Evolutionary conservation across 1,139 yeast species (phyloP).

Genomic region (Geotrichum reessii): DNA sequence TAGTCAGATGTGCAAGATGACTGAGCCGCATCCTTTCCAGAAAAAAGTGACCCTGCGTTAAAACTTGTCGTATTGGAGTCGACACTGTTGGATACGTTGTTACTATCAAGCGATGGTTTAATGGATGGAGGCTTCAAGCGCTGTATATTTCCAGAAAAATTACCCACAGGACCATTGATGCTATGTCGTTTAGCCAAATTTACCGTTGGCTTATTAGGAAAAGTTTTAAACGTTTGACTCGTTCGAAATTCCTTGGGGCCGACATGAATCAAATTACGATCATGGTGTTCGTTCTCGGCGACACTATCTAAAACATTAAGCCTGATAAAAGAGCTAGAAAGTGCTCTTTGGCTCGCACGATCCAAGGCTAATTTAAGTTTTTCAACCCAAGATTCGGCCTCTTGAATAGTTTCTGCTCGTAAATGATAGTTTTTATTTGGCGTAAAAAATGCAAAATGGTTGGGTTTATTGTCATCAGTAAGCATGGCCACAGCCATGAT

Average conservation of each 20-base stretch:
- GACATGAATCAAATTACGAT: not conserved
- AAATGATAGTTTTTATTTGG: constrained; percentile 44
- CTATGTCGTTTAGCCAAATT: constrained; percentile 5
- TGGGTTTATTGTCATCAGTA: constrained; percentile 27
- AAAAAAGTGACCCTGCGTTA: constrained; percentile 1
- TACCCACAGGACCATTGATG: not conserved
- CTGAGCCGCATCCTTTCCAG: not conserved
- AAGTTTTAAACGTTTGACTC: not conserved
- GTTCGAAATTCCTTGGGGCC: not conserved
- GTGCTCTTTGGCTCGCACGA: constrained; percentile 24
- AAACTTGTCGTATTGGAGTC: not conserved
- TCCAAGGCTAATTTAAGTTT: constrained; percentile 35
- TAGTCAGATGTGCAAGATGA: constrained; percentile 5
- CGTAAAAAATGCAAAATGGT: constrained; percentile 43
- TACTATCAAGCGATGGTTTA: not conserved
- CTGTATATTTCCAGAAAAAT: not conserved
- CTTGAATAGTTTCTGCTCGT: constrained; percentile 37
- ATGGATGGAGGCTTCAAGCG: not conserved
- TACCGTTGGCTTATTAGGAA: not conserved
- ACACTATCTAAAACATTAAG: constrained; percentile 11
- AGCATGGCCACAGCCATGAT: constrained; percentile 39
- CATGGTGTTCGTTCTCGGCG: not conserved
- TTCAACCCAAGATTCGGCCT: constrained; percentile 42
- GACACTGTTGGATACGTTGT: not conserved
- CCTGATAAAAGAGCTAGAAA: constrained; percentile 28